Conservation (phyloP, 2,329 filamentous ascomycete genomes). For the Aureobasidium sp. region DNA sequence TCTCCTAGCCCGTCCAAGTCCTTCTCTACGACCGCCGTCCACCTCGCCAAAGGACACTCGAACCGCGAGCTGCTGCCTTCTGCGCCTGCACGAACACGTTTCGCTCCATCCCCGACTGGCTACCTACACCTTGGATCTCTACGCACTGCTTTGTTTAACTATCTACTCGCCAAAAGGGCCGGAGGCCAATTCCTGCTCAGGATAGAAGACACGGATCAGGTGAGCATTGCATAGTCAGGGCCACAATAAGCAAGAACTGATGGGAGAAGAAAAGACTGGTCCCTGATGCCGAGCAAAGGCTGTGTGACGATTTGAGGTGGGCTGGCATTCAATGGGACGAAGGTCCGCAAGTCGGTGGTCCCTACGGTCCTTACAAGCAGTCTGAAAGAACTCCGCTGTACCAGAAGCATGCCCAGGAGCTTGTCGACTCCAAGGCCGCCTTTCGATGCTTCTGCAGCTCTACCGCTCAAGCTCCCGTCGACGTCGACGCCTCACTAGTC, state of each 20-base stretch:
- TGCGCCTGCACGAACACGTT: conserved; percentile 64
- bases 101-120: conserved; percentile 92
- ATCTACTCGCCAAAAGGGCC: conserved; percentile 77
- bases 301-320: conserved; percentile 79
- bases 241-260: conserved; percentile 23
- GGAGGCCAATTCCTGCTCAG: conserved; percentile 84
- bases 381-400: conserved; percentile 74
- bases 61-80: neutral
- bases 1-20: neutral
- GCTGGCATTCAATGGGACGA: conserved; percentile 90
- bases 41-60: neutral
- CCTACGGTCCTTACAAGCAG: conserved; percentile 78
- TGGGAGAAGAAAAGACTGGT: conserved; percentile 65
- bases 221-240: conserved; percentile 29
- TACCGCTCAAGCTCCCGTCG: conserved; percentile 34
- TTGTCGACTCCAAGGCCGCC: conserved; percentile 64
- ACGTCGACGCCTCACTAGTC: conserved; percentile 12
- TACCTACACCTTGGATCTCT: conserved; percentile 88
- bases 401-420: conserved; percentile 55
- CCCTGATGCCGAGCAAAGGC: conserved; percentile 63
- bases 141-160: conserved; percentile 92
- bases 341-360: conserved; percentile 72
- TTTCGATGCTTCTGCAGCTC: conserved; percentile 90
- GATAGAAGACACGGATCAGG: conserved; percentile 92
- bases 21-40: neutral